Percentiles rank a stretch among this genome's conserved stretches.
phyloP scores from a whole-genome alignment of 129 eudicot genomes.

The Ambrosia artemisiifolia region DNA sequence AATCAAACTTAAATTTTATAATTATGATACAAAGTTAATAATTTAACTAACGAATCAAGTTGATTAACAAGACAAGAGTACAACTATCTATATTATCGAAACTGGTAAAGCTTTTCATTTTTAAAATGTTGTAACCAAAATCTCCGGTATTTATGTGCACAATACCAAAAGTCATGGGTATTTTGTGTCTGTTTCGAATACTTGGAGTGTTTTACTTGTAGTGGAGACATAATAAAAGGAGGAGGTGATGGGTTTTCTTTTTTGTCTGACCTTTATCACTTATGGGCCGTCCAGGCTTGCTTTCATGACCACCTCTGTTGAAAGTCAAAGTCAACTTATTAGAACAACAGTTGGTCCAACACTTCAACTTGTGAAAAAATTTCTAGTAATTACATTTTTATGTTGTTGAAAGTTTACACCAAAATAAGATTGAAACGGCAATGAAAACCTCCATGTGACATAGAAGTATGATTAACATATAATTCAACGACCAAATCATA shows the following conservation, averaged over 20 bases:
- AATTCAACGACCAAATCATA: too few relatives aligned
- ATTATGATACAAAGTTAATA: too few relatives aligned
- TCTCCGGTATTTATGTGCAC: neutral
- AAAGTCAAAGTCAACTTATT: conserved; percentile 20
- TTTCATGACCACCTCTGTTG: neutral
- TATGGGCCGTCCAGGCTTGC: conserved; percentile 21
- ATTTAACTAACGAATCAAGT: too few relatives aligned
- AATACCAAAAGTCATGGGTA: conserved; percentile 3
- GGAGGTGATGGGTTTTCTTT: conserved; percentile 24
- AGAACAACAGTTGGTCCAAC: conserved; percentile 3
- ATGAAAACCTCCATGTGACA: neutral
- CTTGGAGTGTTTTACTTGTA: conserved; percentile 14
- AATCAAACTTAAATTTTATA: too few relatives aligned
- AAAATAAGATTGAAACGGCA: neutral
- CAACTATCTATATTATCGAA: too few relatives aligned
- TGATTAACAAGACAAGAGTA: too few relatives aligned
- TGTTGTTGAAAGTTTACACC: neutral
- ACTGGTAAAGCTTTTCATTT: too few relatives aligned
- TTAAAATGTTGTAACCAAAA: too few relatives aligned
- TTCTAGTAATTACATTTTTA: neutral
- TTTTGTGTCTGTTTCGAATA: neutral
- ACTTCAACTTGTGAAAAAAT: neutral
- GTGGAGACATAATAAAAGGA: conserved; percentile 7
- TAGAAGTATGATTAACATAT: neutral
- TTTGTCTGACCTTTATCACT: conserved; percentile 3